Evolutionary conservation across 257 asterid genomes (phyloP).

Genomic region (Solanum chilense): DNA sequence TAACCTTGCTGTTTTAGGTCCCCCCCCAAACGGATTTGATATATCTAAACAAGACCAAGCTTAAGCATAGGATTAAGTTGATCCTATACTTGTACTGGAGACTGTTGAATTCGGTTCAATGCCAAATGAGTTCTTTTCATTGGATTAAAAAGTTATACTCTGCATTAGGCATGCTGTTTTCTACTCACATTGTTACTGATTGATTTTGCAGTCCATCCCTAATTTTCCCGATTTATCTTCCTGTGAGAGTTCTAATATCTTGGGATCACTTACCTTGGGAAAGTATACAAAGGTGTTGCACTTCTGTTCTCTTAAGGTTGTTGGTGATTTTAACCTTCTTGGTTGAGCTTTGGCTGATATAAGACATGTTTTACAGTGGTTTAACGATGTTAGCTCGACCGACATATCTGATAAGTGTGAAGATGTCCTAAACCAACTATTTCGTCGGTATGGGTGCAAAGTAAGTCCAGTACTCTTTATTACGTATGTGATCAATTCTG

Average conservation of each 20-base stretch:
- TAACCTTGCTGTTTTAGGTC: neutral
- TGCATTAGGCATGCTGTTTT: neutral
- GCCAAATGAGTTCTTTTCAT: neutral
- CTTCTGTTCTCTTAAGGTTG: neutral
- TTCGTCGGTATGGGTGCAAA: conserved; percentile 69
- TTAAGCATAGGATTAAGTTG: neutral
- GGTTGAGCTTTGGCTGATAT: neutral
- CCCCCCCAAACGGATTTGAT: neutral
- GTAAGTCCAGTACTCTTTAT: conserved; percentile 22
- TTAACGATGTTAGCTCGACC: conserved; percentile 81
- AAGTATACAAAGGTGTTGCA: conserved; percentile 75
- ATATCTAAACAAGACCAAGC: neutral
- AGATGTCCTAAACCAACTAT: conserved; percentile 56
- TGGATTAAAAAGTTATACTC: neutral
- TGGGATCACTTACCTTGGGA: conserved; percentile 61
- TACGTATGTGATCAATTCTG: neutral
- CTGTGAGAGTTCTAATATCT: conserved; percentile 24
- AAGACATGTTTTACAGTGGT: conserved; percentile 34
- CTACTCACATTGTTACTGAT: neutral
- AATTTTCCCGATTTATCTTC: conserved; percentile 66
- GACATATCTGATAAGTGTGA: conserved; percentile 77
- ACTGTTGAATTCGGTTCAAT: neutral
- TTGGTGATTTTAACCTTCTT: conserved; percentile 3
- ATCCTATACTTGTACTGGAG: neutral
- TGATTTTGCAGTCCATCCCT: conserved; percentile 52